phyloP scores from a whole-genome alignment of 129 eudicot genomes.

The Ambrosia trifida region DNA sequence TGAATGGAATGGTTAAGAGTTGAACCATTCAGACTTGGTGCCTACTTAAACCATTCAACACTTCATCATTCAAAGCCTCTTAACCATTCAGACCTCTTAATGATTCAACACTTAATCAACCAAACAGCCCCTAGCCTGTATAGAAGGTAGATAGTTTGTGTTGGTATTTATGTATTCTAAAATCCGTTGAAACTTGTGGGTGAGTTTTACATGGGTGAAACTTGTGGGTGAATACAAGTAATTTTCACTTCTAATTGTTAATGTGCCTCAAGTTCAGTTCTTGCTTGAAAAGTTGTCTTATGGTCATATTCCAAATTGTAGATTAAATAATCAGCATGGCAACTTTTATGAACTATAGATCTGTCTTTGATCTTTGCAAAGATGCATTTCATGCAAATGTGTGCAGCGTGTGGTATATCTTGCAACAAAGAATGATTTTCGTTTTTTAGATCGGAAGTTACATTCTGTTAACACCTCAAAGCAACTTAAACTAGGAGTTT shows the following conservation, averaged over 20 bases:
- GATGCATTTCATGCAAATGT: slow-evolving; percentile 3
- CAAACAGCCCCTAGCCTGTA: no score
- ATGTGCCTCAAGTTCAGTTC: background rate
- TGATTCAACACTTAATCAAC: no score
- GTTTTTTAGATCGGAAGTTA: background rate
- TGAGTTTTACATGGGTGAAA: background rate
- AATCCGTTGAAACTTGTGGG: background rate
- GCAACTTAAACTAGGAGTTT: background rate
- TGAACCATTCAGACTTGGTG: no score
- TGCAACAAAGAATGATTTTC: background rate
- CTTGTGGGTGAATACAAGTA: background rate
- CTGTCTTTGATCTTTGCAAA: background rate
- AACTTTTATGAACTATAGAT: background rate
- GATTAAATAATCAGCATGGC: background rate
- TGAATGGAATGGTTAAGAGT: no score
- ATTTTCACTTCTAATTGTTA: background rate
- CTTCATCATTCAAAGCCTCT: no score
- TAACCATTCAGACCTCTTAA: no score
- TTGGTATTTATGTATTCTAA: background rate
- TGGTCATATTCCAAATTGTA: background rate
- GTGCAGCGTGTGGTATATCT: background rate
- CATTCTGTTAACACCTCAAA: background rate
- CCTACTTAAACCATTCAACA: no score
- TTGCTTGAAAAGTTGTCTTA: background rate
- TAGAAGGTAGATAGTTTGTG: background rate